Base-by-base conservation (phyloP, 768 basidiomycete species). In the Mycena pura region DNA sequence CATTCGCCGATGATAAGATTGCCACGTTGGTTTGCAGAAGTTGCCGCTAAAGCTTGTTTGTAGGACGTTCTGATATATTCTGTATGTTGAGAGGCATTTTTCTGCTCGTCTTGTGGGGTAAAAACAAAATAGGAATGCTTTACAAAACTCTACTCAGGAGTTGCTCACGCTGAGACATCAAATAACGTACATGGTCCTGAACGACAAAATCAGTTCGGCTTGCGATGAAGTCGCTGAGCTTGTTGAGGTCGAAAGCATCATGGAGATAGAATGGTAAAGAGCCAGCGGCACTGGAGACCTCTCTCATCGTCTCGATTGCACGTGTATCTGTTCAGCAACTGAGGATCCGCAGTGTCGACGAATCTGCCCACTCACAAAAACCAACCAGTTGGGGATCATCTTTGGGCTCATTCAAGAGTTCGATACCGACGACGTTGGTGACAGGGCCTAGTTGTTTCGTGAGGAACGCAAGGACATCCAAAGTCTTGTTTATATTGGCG, bases 1-100 rank as follows among this genome's bases (percentile, higher is more conserved):
- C 88, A 95, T 70, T 95, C 93, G 22, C 84, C 92, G 3, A 94
- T 81, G n/a, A 95, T 80, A 13, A 95, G 71, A 21, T 87, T 87
- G 9, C 76, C 67, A 9, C 67, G 72, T 41, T 73, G 67, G 39
- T 67, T 65, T 14, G 40, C 48, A 8, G 75, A 72, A 1, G 72
- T 70, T 2, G 54, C 58, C 13, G 67, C 67, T 65, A 70, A 70
- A 46, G 68, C 77, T 68, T 70, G 72, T 63, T 66, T 86, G 69
- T 67, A 80, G 65, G 43, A 71, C 54, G 73, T 55, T 70, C 73
- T 9, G 74, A 89, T 43, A 70, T 81, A 72, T 76, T 77, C 15
- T 9, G 86, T 85, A 66, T 91, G 92, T 57, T 86, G 76, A 22
- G 82, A 75, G 0, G 83, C 91, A 17, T 85, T 71, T 32, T 79